Evolutionary conservation across 169 alveolate species (phyloP), one percentile per base, ranked within the genome.

Genomic region (Amoebophrya sp.): DNA sequence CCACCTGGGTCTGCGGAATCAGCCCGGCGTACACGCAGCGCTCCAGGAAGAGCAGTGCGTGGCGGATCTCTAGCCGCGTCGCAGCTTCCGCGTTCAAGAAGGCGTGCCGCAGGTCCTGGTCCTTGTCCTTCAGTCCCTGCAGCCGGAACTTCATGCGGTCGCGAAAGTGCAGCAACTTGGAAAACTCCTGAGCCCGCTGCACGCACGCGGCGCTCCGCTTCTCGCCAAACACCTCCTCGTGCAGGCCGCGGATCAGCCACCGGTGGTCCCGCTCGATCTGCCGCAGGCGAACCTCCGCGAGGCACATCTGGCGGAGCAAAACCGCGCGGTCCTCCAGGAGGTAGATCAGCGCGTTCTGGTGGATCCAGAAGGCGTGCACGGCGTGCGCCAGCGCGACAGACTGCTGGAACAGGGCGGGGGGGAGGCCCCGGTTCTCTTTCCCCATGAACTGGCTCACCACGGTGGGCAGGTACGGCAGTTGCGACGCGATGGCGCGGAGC

Each of bases 1-100:
- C 35, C 35, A 66, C 1, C 0, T 66, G 12, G 39, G 35, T 66
- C 35, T 25, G 29, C 38, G 83, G 83, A 2, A 66, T 25, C 35
- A 66, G 39, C 29, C 38, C 83, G 29, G 35, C 1, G 35, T 2
- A 0, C 38, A 66, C 83, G 10, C 32, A 7, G 32, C 83, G 12
- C 83, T 66, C 83, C 83, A 66, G 83, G 35, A 66, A 66, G 83
- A n/a, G 29, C 83, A 66, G 83, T n/a, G 83, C 83, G 83, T 66
- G 83, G 7, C 83, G 83, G 32, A 66, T 66, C 18, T 66, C 83
- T 2, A 66, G 12, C 7, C 83, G 83, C 29, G 83, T 66, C 29
- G 12, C 83, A 7, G 83, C 83, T 25, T 66, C 83, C 83, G 18
- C 38, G 35, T 66, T n/a, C 35, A 7, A n/a, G 35, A 66, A 66